phyloP scores from a whole-genome alignment of 1,139 yeast species.

The Meyerozyma guilliermondii region DNA sequence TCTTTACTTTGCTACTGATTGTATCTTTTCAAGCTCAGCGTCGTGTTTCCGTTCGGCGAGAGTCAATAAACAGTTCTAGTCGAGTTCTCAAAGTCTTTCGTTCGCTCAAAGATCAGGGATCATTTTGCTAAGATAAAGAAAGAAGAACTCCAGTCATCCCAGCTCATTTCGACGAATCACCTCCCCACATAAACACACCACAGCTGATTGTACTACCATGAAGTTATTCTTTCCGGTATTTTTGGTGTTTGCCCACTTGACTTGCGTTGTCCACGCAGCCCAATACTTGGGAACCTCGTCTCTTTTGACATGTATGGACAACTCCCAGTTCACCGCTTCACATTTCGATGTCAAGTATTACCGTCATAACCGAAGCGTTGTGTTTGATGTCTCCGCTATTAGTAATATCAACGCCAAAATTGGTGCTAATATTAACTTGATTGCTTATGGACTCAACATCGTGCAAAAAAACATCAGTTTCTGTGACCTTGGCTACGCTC shows the following conservation, averaged over 20 bases:
- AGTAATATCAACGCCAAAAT: constrained; percentile 76
- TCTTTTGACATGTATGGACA: constrained; percentile 88
- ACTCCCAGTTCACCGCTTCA: constrained; percentile 86
- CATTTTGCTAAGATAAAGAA: not conserved
- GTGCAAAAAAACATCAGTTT: constrained; percentile 53
- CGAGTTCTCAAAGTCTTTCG: not conserved
- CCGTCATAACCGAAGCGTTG: constrained; percentile 60
- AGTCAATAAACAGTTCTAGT: not conserved
- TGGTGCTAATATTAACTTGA: constrained; percentile 58
- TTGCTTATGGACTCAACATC: constrained; percentile 80
- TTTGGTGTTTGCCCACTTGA: not conserved
- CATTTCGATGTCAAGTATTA: constrained; percentile 70
- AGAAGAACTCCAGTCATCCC: not conserved
- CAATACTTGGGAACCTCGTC: constrained; percentile 54
- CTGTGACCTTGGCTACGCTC: constrained; percentile 51
- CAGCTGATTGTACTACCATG: not conserved
- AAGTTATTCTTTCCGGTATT: not conserved
- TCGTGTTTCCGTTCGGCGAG: not conserved
- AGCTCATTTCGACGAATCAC: not conserved
- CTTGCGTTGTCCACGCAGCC: constrained; percentile 11
- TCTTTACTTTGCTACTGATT: not conserved
- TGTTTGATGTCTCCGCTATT: constrained; percentile 69
- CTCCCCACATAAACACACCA: not conserved
- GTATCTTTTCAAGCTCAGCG: not conserved
- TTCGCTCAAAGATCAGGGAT: not conserved